Evolutionary conservation across 495 filamentous ascomycete genomes (phyloP).

Genomic region (Neurospora hispaniola): DNA sequence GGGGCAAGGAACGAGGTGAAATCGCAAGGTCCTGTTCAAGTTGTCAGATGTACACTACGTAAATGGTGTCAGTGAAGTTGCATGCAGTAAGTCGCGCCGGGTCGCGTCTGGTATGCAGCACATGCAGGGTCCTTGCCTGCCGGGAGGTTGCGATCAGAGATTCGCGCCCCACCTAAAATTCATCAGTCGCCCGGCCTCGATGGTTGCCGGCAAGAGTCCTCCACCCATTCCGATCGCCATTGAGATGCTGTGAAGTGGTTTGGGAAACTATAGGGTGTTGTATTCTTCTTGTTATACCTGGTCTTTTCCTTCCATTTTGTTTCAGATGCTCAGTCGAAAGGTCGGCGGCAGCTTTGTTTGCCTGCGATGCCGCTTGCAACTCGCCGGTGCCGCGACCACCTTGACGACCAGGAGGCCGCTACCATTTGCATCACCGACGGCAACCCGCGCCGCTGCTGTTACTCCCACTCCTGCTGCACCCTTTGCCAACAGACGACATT

Average conservation of each 20-base stretch:
- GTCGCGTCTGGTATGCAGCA: conserved; percentile 10
- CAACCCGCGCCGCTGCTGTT: background rate
- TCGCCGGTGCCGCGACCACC: conserved; percentile 13
- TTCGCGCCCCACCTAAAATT: conserved; percentile 20
- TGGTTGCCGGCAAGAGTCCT: conserved; percentile 1
- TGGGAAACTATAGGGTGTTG: background rate
- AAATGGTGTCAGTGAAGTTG: background rate
- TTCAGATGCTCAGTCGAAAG: conserved; percentile 34
- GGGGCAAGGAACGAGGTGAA: background rate
- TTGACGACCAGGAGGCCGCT: conserved; percentile 2
- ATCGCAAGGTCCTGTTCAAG: background rate
- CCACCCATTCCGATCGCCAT: background rate
- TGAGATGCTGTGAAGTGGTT: background rate
- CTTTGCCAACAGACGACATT: background rate
- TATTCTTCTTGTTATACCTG: background rate
- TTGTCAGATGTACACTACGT: background rate
- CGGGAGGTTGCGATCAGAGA: background rate
- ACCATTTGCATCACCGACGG: background rate
- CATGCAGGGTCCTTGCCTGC: conserved; percentile 12
- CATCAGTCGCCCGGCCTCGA: conserved; percentile 4
- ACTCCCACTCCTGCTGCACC: background rate
- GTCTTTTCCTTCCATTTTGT: background rate
- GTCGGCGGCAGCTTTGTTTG: conserved; percentile 33
- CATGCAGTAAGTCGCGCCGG: background rate
- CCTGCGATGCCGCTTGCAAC: conserved; percentile 35